Evolutionary conservation across 2,329 filamentous ascomycete genomes (phyloP).

Genomic region (Emericellopsis atlantica): DNA sequence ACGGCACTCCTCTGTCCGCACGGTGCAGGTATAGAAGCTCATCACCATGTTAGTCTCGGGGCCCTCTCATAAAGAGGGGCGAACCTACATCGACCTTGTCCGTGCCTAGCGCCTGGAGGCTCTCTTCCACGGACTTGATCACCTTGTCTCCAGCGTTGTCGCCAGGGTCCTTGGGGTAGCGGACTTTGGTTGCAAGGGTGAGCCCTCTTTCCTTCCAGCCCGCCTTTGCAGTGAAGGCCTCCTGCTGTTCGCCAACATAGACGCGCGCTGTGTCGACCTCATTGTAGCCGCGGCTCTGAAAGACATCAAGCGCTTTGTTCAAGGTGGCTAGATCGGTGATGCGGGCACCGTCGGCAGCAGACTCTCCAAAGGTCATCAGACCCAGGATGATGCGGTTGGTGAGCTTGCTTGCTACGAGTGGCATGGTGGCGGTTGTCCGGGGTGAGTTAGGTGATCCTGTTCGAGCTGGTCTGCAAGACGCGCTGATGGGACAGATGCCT

Average conservation of each 20-base stretch:
- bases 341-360: background rate
- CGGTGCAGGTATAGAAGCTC: constrained; percentile 24
- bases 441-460: too few relatives aligned
- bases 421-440: too few relatives aligned
- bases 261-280: background rate
- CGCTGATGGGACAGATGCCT: too few relatives aligned
- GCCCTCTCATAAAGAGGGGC: too few relatives aligned
- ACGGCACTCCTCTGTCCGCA: constrained; percentile 52
- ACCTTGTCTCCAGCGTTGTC: background rate
- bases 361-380: background rate
- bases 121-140: background rate
- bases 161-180: background rate
- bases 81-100: background rate
- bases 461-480: too few relatives aligned
- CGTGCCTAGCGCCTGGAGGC: background rate
- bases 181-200: background rate
- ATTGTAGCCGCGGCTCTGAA: background rate
- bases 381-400: background rate
- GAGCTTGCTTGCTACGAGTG: background rate
- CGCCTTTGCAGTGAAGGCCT: background rate
- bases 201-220: background rate
- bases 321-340: background rate
- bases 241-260: background rate
- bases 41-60: too few relatives aligned
- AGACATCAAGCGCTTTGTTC: background rate